These are phyloP conservation scores for Clathrospora elynae DNA, from an alignment of 2,329 filamentous ascomycete genomes.

Conservation along the genomic window DNA sequence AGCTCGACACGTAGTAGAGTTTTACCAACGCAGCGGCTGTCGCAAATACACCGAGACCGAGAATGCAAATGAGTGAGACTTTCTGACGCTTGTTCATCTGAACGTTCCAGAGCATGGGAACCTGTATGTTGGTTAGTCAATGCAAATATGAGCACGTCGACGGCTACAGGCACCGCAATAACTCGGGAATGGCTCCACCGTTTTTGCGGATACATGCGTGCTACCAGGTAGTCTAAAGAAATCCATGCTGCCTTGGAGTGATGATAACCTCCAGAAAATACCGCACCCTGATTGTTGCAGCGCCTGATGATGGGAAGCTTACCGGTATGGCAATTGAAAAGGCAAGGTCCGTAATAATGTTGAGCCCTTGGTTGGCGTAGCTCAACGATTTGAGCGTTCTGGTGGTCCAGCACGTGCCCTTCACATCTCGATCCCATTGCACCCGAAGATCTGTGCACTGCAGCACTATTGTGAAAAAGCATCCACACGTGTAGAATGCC, in stretches of 20 bases:
- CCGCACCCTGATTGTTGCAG: conserved; percentile 5
- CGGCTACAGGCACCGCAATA: too few relatives aligned
- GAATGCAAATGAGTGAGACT: conserved; percentile 49
- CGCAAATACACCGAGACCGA: conserved; percentile 54
- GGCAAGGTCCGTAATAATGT: conserved; percentile 51
- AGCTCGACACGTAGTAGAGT: conserved; percentile 40
- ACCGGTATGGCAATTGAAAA: conserved; percentile 50
- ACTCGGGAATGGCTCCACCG: too few relatives aligned
- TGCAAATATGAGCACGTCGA: too few relatives aligned
- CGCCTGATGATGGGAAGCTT: conserved; percentile 1
- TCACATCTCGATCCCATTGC: conserved; percentile 52
- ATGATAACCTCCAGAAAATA: too few relatives aligned
- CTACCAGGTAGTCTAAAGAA: too few relatives aligned
- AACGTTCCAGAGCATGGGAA: conserved; percentile 40
- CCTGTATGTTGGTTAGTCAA: conserved; percentile 7
- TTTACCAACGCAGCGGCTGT: conserved; percentile 53
- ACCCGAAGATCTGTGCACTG: conserved; percentile 56
- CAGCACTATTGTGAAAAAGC: conserved; percentile 55
- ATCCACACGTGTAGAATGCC: conserved; percentile 51
- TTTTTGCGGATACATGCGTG: too few relatives aligned
- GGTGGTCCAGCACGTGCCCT: conserved; percentile 52
- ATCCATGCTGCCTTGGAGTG: too few relatives aligned
- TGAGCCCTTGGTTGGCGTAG: conserved; percentile 53
- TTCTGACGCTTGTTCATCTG: conserved; percentile 52
- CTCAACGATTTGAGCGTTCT: conserved; percentile 50